Evolutionary conservation across 2,329 filamentous ascomycete species (phyloP).

Genomic region (Myrmaecium sp.): DNA sequence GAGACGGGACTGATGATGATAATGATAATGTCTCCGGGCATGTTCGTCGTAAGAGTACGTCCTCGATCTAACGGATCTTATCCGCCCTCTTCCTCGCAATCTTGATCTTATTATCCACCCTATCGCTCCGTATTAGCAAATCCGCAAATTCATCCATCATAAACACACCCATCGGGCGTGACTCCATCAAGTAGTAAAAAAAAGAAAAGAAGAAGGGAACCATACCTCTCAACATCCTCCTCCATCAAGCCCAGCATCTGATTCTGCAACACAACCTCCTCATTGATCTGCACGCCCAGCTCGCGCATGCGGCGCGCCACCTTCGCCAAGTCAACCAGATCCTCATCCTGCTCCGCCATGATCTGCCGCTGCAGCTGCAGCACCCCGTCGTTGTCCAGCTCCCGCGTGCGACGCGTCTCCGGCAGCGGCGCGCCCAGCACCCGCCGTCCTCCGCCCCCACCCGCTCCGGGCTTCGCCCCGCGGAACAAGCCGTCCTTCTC

Average conservation of each 20-base stretch:
- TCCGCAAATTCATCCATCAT: slow-evolving; percentile 3
- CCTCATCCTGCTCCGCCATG: slow-evolving; percentile 58
- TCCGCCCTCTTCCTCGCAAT: slow-evolving; percentile 57
- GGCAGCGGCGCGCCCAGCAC: slow-evolving; percentile 56
- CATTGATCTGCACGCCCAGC: slow-evolving; percentile 60
- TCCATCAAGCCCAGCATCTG: slow-evolving; percentile 51
- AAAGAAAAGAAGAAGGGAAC: slow-evolving; percentile 1
- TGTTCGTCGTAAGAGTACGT: too few species aligned
- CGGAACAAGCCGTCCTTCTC: slow-evolving; percentile 21
- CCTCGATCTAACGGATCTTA: slow-evolving; percentile 40
- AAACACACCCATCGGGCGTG: too few species aligned
- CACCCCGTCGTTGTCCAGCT: slow-evolving; percentile 60
- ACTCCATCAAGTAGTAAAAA: slow-evolving; percentile 1
- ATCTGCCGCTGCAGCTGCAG: slow-evolving; percentile 57
- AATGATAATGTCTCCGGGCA: too few species aligned
- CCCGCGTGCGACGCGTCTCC: slow-evolving; percentile 61
- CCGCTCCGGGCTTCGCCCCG: slow-evolving; percentile 7
- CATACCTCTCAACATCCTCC: slow-evolving; percentile 41
- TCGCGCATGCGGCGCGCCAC: slow-evolving; percentile 59
- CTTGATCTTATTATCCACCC: slow-evolving; percentile 50
- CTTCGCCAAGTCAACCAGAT: slow-evolving; percentile 49
- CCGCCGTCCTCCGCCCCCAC: slow-evolving; percentile 39
- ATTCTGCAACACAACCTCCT: slow-evolving; percentile 56
- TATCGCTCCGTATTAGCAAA: slow-evolving; percentile 7
- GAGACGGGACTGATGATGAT: too few species aligned